Evolutionary conservation across 208 protist genomes (phyloP), one percentile per base, ranked within the genome.

Genomic region (Naegleria fowleri): DNA sequence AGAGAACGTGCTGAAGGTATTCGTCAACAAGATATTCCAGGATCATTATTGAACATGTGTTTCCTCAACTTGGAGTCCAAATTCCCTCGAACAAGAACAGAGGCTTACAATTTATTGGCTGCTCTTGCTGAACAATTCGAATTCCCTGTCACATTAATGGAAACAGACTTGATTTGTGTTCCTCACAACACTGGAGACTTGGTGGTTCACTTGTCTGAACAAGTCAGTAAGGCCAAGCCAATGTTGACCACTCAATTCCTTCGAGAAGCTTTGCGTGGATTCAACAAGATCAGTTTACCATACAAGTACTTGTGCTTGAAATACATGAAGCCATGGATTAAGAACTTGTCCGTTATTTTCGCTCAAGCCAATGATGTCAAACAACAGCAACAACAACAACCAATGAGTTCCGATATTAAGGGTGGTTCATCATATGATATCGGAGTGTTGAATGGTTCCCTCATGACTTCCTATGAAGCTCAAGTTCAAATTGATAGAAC

Each of bases 281-380:
- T 67, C 48, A 86, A 86, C 33, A 67, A 58, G 48, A 25, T 89
- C n/a, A n/a, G n/a, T 51, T 38, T 67, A 40, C 86, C 86, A n/a
- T 89, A 89, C 48, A 89, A 89, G 29, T 89, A 33, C 29, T 79
- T 79, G 33, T 41, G 13, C 36, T 48, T 90, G 19, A 79, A 75
- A 19, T 90, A 90, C 55, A 79, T 90, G 87, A 90, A 90, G 38
- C 87, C 87, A 51, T 90, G 87, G 87, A 75, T 90, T 48, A 33
- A 25, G 22, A 90, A 90, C 33, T 79, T 90, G 39, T 33, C 52
- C 16, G 9, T 9, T 9, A 19, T n/a, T 51, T 90, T 51, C 22
- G 48, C 22, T 39, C 7, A 29, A 29, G 86, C 48, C 11, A 38
- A 75, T 33, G 67, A 79, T 36, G 13, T n/a, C 29, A 79, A 79